Percentiles rank a stretch among this genome's conserved stretches.
phyloP scores from a whole-genome alignment of 169 alveolate genomes.

The Eimeria sp. region DNA sequence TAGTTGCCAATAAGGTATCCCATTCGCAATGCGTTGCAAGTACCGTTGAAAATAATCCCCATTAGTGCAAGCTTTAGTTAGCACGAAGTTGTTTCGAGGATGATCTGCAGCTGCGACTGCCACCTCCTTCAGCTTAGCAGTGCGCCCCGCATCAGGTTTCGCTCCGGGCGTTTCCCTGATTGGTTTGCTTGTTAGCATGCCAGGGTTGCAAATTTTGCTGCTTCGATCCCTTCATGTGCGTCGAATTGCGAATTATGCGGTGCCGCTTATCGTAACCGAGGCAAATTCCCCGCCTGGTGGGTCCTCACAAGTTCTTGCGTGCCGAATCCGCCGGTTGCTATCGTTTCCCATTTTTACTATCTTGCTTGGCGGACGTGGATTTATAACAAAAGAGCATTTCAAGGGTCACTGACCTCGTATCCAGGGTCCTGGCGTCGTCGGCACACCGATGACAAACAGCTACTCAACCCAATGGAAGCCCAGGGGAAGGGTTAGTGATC shows the following conservation, averaged over 20 bases:
- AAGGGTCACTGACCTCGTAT: too few species aligned
- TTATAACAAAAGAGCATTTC: too few species aligned
- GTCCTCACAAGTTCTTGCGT: background rate
- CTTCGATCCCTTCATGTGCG: background rate
- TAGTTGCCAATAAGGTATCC: background rate
- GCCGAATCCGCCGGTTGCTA: background rate
- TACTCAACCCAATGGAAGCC: too few species aligned
- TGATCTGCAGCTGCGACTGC: background rate
- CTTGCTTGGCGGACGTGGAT: too few species aligned
- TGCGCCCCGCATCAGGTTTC: too few species aligned
- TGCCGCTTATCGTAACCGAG: background rate
- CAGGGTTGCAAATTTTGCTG: background rate
- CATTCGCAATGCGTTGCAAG: background rate
- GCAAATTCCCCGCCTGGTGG: background rate
- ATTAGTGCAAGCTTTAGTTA: background rate
- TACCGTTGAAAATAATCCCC: background rate
- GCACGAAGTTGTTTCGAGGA: background rate
- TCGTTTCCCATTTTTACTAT: background rate
- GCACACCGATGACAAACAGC: too few species aligned
- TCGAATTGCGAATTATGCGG: background rate
- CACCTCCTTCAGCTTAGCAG: background rate
- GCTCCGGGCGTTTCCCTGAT: background rate
- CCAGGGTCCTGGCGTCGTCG: too few species aligned
- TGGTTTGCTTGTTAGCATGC: background rate
- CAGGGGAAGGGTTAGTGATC: too few species aligned